Evolutionary conservation across 139 green algal species (phyloP).

Genomic region (Edaphochlamys debaryana): DNA sequence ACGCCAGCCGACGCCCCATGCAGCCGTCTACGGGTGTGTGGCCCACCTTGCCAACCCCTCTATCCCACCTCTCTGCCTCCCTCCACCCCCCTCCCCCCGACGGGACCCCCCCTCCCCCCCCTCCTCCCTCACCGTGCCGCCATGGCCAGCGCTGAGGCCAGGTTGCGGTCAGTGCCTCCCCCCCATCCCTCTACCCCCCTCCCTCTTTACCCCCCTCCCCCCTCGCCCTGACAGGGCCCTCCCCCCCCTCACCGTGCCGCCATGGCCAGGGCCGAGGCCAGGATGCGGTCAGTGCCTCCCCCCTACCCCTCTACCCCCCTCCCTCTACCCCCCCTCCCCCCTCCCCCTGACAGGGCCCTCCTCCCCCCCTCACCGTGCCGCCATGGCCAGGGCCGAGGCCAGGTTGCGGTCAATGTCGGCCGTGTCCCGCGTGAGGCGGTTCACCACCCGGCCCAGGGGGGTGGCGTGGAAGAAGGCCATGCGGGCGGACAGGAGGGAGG

Average conservation of each 20-base stretch:
- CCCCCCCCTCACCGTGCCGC: slow-evolving; percentile 24
- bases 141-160: slow-evolving; percentile 53
- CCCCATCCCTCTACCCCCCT: too few species aligned
- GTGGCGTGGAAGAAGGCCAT: slow-evolving; percentile 92
- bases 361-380: slow-evolving; percentile 13
- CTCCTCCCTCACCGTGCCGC: slow-evolving; percentile 33
- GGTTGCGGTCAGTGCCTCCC: slow-evolving; percentile 69
- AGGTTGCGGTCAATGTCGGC: slow-evolving; percentile 67
- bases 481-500: slow-evolving; percentile 66
- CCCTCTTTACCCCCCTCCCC: neutral
- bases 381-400: slow-evolving; percentile 49
- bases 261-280: slow-evolving; percentile 53
- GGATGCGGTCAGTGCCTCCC: slow-evolving; percentile 68
- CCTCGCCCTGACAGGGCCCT: too few species aligned
- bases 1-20: too few species aligned
- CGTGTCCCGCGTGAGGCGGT: slow-evolving; percentile 81
- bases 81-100: neutral
- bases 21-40: too few species aligned
- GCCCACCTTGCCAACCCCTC: too few species aligned
- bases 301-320: too few species aligned
- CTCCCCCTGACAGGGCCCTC: too few species aligned
- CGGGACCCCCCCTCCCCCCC: too few species aligned
- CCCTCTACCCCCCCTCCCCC: neutral
- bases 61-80: too few species aligned
- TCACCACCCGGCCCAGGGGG: slow-evolving; percentile 85